Conservation (phyloP, 2,329 filamentous ascomycete species). For the Penicillium digitatum region DNA sequence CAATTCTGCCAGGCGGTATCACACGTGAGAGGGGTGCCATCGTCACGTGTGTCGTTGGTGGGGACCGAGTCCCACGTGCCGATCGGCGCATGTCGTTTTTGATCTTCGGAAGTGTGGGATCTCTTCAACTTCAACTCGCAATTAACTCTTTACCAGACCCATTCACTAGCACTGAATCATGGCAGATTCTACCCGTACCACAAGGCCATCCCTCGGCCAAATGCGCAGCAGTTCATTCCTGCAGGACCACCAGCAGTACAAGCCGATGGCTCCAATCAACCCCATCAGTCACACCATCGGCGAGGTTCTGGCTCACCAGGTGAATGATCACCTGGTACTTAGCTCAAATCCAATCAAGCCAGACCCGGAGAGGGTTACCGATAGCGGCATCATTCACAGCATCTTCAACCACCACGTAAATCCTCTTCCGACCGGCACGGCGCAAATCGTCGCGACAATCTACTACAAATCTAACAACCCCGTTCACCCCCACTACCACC, state of each 20-base stretch:
- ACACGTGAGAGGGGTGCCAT: neutral
- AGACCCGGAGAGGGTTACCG: constrained; percentile 41
- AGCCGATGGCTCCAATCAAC: constrained; percentile 34
- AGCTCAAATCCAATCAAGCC: constrained; percentile 37
- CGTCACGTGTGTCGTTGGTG: neutral
- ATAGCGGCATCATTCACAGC: constrained; percentile 46
- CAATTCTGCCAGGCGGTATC: constrained; percentile 2
- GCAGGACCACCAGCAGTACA: constrained; percentile 49
- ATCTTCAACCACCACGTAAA: constrained; percentile 44
- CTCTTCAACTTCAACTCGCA: neutral
- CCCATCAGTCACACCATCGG: constrained; percentile 35
- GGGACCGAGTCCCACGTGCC: constrained; percentile 6
- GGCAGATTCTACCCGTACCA: constrained; percentile 32
- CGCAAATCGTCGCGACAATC: constrained; percentile 47
- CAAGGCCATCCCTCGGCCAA: constrained; percentile 43
- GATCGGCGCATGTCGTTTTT: constrained; percentile 5
- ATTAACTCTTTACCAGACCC: neutral
- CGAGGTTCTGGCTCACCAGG: constrained; percentile 34
- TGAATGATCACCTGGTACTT: constrained; percentile 30
- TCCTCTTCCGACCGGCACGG: constrained; percentile 38
- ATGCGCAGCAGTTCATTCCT: constrained; percentile 46
- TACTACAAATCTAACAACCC: constrained; percentile 47
- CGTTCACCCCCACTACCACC: constrained; percentile 46
- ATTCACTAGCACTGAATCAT: constrained; percentile 17
- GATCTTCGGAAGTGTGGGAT: constrained; percentile 5